A percentile compares a stretch with the other conserved stretches of the same genome.
phyloP scores from a whole-genome alignment of 768 basidiomycete genomes.

The Boletus coccyginus region DNA sequence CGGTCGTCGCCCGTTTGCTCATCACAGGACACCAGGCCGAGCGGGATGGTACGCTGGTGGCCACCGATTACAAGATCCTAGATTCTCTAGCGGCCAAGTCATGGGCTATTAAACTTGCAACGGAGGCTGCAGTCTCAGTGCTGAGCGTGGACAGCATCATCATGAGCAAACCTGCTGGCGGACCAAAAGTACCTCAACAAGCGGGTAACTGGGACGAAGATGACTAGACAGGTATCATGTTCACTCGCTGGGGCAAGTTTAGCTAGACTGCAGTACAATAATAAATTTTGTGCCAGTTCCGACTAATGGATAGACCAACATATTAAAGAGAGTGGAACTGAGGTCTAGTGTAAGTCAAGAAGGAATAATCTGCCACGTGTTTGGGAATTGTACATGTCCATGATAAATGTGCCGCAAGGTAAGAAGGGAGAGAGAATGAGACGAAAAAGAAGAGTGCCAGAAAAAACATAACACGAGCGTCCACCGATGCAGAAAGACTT shows the following conservation, averaged over 20 bases:
- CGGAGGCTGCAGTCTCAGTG: slow-evolving; percentile 87
- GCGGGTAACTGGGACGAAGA: slow-evolving; percentile 84
- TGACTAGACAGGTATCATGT: slow-evolving; percentile 34
- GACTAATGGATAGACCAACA: slow-evolving; percentile 16
- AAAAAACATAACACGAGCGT: slow-evolving; percentile 27
- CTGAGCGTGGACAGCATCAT: slow-evolving; percentile 97
- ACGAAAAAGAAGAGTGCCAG: slow-evolving; percentile 1
- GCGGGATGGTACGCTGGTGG: slow-evolving; percentile 69
- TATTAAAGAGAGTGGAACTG: slow-evolving; percentile 1
- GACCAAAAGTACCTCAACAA: slow-evolving; percentile 85
- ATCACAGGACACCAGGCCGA: slow-evolving; percentile 52
- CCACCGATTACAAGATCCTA: slow-evolving; percentile 64
- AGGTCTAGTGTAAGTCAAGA: slow-evolving; percentile 8
- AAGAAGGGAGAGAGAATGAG: background rate
- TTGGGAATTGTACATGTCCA: slow-evolving; percentile 30
- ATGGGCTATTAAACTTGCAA: slow-evolving; percentile 89
- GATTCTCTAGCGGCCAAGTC: slow-evolving; percentile 89
- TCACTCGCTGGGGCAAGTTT: slow-evolving; percentile 6
- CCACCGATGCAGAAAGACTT: slow-evolving; percentile 11
- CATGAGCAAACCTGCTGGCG: slow-evolving; percentile 92
- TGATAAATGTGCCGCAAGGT: slow-evolving; percentile 28
- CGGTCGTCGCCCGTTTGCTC: background rate
- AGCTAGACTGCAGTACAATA: slow-evolving; percentile 28
- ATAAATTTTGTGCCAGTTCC: slow-evolving; percentile 24
- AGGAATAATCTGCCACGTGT: slow-evolving; percentile 3